Percentiles rank a stretch among this genome's conserved stretches.
Conservation (phyloP, 805 yeast genomes). For the Tetrapisispora pingtungensis region DNA sequence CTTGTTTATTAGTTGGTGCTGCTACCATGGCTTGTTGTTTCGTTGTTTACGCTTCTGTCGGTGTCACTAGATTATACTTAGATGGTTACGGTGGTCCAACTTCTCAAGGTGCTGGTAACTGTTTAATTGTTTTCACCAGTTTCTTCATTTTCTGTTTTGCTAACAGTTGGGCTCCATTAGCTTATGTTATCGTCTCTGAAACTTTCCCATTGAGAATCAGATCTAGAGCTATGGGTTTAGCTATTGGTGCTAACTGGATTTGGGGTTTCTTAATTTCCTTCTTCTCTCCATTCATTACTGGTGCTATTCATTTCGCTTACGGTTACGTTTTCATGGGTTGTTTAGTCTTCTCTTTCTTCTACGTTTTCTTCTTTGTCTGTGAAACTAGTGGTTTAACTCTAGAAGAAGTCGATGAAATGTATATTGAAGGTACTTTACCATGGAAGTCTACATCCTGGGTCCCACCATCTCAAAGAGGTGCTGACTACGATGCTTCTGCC, state of each 20-base stretch:
- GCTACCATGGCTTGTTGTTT: slow-evolving; percentile 36
- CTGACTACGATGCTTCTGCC: slow-evolving; percentile 16
- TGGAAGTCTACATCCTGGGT: slow-evolving; percentile 40
- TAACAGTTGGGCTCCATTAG: slow-evolving; percentile 61
- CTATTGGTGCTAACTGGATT: slow-evolving; percentile 50
- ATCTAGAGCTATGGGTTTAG: slow-evolving; percentile 43
- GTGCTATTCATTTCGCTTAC: slow-evolving; percentile 51
- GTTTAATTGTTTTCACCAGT: slow-evolving; percentile 32
- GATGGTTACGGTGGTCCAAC: slow-evolving; percentile 32
- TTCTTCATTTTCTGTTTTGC: slow-evolving; percentile 57
- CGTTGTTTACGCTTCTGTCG: slow-evolving; percentile 44
- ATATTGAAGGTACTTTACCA: slow-evolving; percentile 30
- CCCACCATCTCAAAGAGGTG: slow-evolving; percentile 34
- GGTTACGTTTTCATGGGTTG: slow-evolving; percentile 54
- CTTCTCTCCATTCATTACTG: slow-evolving; percentile 62
- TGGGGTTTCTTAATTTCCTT: slow-evolving; percentile 59
- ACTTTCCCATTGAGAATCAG: slow-evolving; percentile 61
- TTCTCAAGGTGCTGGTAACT: slow-evolving; percentile 29
- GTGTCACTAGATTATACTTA: slow-evolving; percentile 36
- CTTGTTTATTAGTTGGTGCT: slow-evolving; percentile 37
- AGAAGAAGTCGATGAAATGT: slow-evolving; percentile 66
- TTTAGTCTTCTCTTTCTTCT: slow-evolving; percentile 42
- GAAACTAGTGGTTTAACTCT: slow-evolving; percentile 71
- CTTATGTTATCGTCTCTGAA: slow-evolving; percentile 52
- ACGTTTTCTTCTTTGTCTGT: slow-evolving; percentile 57